phyloP scores from a whole-genome alignment of 306 rosid species.

The Bauhinia variegata region DNA sequence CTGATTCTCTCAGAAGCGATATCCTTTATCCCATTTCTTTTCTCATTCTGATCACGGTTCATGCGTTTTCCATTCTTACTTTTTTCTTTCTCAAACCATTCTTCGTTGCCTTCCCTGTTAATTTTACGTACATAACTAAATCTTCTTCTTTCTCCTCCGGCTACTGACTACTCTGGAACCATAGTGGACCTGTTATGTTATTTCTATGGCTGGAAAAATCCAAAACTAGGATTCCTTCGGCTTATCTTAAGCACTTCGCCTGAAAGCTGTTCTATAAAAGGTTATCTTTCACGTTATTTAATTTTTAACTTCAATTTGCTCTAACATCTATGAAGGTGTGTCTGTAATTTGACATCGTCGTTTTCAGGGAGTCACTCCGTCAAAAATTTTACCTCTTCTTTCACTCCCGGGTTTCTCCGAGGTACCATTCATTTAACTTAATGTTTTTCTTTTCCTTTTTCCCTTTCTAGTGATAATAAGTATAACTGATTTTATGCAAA shows the following conservation, averaged over 20 bases:
- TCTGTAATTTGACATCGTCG: too few relatives aligned
- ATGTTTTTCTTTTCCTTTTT: background rate
- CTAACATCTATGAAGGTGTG: background rate
- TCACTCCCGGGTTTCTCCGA: background rate
- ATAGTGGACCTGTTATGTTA: background rate
- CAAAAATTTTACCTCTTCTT: constrained; percentile 7
- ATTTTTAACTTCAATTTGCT: background rate
- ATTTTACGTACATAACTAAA: too few relatives aligned
- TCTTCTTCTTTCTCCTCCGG: background rate
- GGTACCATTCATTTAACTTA: background rate
- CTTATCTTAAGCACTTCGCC: background rate
- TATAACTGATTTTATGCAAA: too few relatives aligned
- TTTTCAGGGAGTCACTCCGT: background rate
- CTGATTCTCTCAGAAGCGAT: too few relatives aligned
- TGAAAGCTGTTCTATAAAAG: too few relatives aligned
- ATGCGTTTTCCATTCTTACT: background rate
- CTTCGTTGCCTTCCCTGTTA: background rate
- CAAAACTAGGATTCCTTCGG: background rate
- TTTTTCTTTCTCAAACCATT: too few relatives aligned
- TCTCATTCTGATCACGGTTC: background rate
- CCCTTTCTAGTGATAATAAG: background rate
- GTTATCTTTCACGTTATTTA: background rate
- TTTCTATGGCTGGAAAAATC: background rate
- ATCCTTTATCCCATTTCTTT: too few relatives aligned
- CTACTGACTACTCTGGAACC: too few relatives aligned